These are phyloP conservation scores for Sporisorium scitamineum DNA, from an alignment of 1,284 basidiomycete species.

Conservation along the genomic window DNA sequence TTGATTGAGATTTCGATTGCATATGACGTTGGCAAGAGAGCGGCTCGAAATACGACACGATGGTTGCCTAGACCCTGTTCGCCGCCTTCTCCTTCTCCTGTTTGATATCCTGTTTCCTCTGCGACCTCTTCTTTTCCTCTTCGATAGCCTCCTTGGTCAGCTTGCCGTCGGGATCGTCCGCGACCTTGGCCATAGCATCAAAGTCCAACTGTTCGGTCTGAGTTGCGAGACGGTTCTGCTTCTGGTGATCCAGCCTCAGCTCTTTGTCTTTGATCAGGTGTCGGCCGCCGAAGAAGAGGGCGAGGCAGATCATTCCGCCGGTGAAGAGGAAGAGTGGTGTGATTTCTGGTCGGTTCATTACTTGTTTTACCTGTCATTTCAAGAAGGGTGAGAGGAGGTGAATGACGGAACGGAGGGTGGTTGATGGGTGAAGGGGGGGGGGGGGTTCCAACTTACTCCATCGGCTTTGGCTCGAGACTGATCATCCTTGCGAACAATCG, in stretches of 20 bases:
- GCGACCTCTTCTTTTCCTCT: slow-evolving; percentile 14
- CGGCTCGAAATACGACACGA: background rate
- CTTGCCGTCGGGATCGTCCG: slow-evolving; percentile 42
- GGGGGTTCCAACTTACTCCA: slow-evolving; percentile 15
- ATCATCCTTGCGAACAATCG: slow-evolving; percentile 5
- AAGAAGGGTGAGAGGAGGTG: background rate
- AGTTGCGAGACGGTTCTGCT: slow-evolving; percentile 27
- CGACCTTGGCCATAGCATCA: slow-evolving; percentile 36
- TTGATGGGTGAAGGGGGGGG: background rate
- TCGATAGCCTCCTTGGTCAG: slow-evolving; percentile 40
- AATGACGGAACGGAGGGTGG: background rate
- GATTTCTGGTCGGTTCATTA: slow-evolving; percentile 47
- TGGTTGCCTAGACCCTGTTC: slow-evolving; percentile 13
- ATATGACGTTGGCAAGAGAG: background rate
- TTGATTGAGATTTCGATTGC: background rate
- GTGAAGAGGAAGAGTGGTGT: slow-evolving; percentile 53
- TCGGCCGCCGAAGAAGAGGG: slow-evolving; percentile 36
- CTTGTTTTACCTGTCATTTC: slow-evolving; percentile 21
- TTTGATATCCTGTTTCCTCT: slow-evolving; percentile 19
- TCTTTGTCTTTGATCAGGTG: slow-evolving; percentile 46
- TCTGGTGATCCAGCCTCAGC: slow-evolving; percentile 28
- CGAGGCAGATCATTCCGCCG: slow-evolving; percentile 40
- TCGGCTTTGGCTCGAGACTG: slow-evolving; percentile 29
- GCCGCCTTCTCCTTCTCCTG: slow-evolving; percentile 41
- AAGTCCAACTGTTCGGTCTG: slow-evolving; percentile 38